Evolutionary conservation across 331 rosid genomes (phyloP).

Genomic region (Erythrophleum ivorense): DNA sequence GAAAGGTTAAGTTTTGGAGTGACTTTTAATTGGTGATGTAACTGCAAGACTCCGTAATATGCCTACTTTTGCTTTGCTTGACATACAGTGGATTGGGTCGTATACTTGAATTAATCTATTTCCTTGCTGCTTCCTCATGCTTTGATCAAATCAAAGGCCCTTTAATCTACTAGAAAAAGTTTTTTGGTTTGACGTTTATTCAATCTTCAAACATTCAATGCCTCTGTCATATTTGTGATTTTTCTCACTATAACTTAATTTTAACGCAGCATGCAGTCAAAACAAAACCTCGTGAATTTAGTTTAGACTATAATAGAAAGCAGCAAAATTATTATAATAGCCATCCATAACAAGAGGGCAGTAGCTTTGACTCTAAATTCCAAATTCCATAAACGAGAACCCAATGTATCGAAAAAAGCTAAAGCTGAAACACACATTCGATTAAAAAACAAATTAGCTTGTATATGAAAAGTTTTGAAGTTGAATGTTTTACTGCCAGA

Average conservation of each 20-base stretch:
- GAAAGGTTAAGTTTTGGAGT: background rate
- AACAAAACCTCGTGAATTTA: no score
- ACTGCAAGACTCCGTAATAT: constrained; percentile 13
- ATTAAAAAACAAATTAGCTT: background rate
- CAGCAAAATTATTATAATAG: no score
- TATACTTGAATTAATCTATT: background rate
- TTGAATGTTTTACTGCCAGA: no score
- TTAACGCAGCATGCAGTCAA: no score
- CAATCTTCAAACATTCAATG: constrained; percentile 5
- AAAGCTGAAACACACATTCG: background rate
- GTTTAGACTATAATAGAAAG: no score
- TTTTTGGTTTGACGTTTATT: background rate
- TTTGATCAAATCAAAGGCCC: constrained; percentile 5
- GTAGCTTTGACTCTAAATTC: background rate
- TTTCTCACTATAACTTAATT: background rate
- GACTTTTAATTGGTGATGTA: constrained; percentile 25
- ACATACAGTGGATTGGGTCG: constrained; percentile 1
- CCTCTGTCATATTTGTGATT: background rate
- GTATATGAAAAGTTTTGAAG: background rate
- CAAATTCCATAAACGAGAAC: background rate
- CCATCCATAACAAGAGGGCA: no score
- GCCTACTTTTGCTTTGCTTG: background rate
- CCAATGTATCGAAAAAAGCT: background rate
- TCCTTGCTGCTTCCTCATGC: constrained; percentile 17
- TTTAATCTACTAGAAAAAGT: no score